Evolutionary conservation across 768 basidiomycete species (phyloP).

Genomic region (Podaxis sp.): DNA sequence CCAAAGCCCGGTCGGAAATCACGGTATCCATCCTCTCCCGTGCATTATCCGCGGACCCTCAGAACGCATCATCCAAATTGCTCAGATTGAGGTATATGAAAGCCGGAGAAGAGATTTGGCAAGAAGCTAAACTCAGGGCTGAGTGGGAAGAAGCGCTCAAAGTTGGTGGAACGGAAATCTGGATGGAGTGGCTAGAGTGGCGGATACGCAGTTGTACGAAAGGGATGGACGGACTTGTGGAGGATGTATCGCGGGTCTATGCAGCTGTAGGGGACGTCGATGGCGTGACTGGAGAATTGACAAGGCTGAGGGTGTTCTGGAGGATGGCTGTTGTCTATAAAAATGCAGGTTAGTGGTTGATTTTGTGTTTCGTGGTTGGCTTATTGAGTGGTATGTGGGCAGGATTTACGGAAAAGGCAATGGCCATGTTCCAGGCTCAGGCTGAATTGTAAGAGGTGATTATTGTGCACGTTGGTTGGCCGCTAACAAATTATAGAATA

Average conservation of each 20-base stretch:
- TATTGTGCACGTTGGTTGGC: not conserved
- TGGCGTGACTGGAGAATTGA: constrained; percentile 47
- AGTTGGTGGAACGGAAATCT: constrained; percentile 55
- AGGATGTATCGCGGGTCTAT: constrained; percentile 50
- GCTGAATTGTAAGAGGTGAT: constrained; percentile 67
- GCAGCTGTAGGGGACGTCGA: constrained; percentile 33
- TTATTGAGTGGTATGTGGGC: constrained; percentile 15
- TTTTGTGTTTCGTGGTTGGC: not conserved
- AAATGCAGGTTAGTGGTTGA: constrained; percentile 55
- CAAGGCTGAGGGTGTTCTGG: constrained; percentile 68
- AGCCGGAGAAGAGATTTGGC: constrained; percentile 75
- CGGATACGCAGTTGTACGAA: constrained; percentile 47
- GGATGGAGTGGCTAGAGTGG: constrained; percentile 85
- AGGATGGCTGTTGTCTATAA: constrained; percentile 60
- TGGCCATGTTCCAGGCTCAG: constrained; percentile 81
- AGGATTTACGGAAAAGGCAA: constrained; percentile 77
- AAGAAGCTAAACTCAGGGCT: constrained; percentile 45
- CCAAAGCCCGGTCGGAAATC: constrained; percentile 69
- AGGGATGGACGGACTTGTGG: constrained; percentile 53
- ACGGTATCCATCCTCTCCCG: constrained; percentile 65
- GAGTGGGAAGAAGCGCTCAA: constrained; percentile 75
- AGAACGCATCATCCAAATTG: constrained; percentile 45
- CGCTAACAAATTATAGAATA: constrained; percentile 38
- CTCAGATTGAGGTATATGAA: constrained; percentile 67
- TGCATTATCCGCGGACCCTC: constrained; percentile 56